Evolutionary conservation across 2,329 filamentous ascomycete species (phyloP).

Genomic region (Stemphylium vesicarium): DNA sequence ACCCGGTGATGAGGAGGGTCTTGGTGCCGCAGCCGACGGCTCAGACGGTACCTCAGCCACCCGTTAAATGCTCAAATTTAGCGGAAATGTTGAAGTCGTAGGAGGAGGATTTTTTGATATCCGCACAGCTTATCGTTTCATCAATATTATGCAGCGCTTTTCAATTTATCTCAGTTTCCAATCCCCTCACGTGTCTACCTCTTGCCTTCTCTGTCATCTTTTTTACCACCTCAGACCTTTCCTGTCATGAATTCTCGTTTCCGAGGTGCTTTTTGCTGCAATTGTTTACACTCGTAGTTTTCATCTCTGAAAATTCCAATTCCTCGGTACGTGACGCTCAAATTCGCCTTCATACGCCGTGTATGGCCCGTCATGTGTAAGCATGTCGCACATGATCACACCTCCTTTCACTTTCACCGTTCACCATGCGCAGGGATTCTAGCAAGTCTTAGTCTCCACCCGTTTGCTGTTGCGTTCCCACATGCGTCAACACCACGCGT

Average conservation of each 20-base stretch:
- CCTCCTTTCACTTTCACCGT: background rate
- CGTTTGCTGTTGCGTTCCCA: constrained; percentile 1
- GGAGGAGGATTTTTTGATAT: background rate
- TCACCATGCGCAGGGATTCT: background rate
- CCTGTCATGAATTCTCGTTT: no score
- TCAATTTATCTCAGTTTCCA: no score
- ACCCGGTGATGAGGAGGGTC: constrained; percentile 60
- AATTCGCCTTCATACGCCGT: no score
- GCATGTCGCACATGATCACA: background rate
- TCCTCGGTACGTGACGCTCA: no score
- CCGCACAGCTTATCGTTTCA: background rate
- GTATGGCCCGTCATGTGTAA: background rate
- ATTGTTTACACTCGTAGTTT: no score
- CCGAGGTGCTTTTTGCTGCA: no score
- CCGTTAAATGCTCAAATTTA: background rate
- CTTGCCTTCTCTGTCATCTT: no score
- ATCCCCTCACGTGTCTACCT: no score
- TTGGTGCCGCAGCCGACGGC: constrained; percentile 49
- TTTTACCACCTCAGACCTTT: no score
- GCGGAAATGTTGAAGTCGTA: no score
- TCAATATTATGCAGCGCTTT: background rate
- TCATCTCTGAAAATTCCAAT: no score
- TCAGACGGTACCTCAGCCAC: constrained; percentile 43
- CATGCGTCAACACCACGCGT: background rate
- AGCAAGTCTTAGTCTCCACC: background rate